phyloP scores from a whole-genome alignment of 2,329 filamentous ascomycete genomes.

The Phoma sp. region DNA sequence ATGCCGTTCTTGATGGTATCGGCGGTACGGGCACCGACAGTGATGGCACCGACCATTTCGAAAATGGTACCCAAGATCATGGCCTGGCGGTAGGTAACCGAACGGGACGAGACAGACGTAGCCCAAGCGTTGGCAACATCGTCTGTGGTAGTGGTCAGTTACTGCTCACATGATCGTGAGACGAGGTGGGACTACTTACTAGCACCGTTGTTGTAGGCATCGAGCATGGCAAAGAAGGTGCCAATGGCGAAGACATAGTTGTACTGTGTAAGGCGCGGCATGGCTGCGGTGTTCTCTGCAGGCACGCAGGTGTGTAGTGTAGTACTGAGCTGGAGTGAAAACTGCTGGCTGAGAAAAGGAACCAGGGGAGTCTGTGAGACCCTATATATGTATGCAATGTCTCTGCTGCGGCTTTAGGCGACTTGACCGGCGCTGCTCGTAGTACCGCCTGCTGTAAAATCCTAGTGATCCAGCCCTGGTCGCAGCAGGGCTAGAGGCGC shows the following conservation, averaged over 20 bases:
- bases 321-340: constrained; percentile 21
- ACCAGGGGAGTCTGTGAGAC: constrained; percentile 20
- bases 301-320: constrained; percentile 22
- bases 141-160: constrained; percentile 54
- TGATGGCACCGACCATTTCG: constrained; percentile 58
- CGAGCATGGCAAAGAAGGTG: constrained; percentile 77
- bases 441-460: constrained; percentile 10
- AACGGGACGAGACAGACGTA: constrained; percentile 81
- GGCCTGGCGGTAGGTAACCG: constrained; percentile 72
- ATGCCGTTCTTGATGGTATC: constrained; percentile 80
- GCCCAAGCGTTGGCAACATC: constrained; percentile 88
- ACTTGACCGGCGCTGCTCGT: constrained; percentile 21
- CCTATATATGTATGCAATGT: constrained; percentile 30
- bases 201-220: constrained; percentile 81
- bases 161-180: neutral
- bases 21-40: constrained; percentile 62
- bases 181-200: constrained; percentile 60
- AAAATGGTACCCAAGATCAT: constrained; percentile 57
- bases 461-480: constrained; percentile 22
- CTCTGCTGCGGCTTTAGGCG: constrained; percentile 20
- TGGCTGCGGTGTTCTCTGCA: constrained; percentile 21
- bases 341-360: constrained; percentile 27
- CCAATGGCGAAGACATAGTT: constrained; percentile 78
- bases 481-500: constrained; percentile 16
- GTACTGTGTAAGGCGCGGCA: constrained; percentile 54